phyloP scores from a whole-genome alignment of 2,329 filamentous ascomycete species.

The Colletotrichum chrysophilum region DNA sequence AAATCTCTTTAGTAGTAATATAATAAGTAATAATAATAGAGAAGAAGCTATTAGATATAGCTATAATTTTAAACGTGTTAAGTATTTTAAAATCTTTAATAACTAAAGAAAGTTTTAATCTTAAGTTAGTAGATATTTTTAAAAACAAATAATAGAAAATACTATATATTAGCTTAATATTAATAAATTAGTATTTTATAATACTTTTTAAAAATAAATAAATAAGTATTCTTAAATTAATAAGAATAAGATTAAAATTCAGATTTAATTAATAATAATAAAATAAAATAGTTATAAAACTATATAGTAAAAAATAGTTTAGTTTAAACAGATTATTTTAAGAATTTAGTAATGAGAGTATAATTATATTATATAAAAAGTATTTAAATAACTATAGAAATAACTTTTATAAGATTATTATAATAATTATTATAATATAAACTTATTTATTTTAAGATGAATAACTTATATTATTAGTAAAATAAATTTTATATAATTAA shows the following conservation, averaged over 20 bases:
- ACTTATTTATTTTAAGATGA: too few species aligned
- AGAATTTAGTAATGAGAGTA: too few species aligned
- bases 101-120: neutral
- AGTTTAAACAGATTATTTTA: too few species aligned
- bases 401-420: too few species aligned
- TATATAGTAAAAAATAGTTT: too few species aligned
- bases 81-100: neutral
- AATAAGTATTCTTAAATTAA: neutral
- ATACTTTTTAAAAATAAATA: neutral
- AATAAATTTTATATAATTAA: too few species aligned
- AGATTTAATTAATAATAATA: too few species aligned
- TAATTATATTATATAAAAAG: too few species aligned
- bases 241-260: accelerated
- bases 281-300: too few species aligned
- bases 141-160: neutral
- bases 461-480: too few species aligned
- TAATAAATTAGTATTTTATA: neutral
- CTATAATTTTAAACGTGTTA: neutral
- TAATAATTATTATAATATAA: too few species aligned
- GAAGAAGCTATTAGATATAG: neutral
- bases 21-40: neutral
- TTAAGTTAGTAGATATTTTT: neutral
- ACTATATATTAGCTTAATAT: neutral
- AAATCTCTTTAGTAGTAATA: neutral
- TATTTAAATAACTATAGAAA: too few species aligned